Conservation (phyloP, 108 stramenopile genomes). For the Stephanodiscus minutulus region DNA sequence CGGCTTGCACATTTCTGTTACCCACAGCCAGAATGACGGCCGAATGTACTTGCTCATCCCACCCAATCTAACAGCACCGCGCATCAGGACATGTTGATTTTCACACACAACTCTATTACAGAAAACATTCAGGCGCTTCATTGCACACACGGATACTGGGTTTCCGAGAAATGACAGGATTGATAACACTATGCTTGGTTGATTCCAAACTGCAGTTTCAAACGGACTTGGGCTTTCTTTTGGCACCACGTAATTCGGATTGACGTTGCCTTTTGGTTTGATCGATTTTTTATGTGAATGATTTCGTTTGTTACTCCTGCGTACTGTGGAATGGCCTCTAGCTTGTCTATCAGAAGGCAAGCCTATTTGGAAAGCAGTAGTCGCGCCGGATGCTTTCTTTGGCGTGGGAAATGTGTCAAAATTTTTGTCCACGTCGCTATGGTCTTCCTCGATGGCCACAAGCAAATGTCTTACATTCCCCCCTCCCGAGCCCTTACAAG, state of each 20-base stretch:
- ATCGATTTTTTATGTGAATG: conserved; percentile 15
- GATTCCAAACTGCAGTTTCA: conserved; percentile 61
- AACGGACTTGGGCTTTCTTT: conserved; percentile 73
- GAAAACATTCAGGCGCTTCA: conserved; percentile 71
- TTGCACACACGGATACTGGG: conserved; percentile 76
- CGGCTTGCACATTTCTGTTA: conserved; percentile 64
- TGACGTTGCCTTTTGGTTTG: conserved; percentile 9
- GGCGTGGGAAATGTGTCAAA: neutral
- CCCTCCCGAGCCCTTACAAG: conserved; percentile 2
- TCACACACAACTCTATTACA: conserved; percentile 68
- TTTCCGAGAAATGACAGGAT: conserved; percentile 79
- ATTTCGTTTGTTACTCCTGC: conserved; percentile 45
- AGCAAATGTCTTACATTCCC: neutral
- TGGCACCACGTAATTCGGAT: conserved; percentile 34
- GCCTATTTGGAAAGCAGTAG: neutral
- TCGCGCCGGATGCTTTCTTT: conserved; percentile 7
- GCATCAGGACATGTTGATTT: conserved; percentile 79
- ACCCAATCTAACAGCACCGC: conserved; percentile 79
- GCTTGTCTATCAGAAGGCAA: conserved; percentile 1
- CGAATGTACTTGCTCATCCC: conserved; percentile 76
- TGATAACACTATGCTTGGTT: conserved; percentile 65
- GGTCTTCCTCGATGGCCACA: conserved; percentile 15
- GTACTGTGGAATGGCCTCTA: conserved; percentile 23
- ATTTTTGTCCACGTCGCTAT: neutral
- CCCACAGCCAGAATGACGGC: conserved; percentile 88